Conservation (phyloP, 768 basidiomycete genomes). For the Cystobasidium tubakii region DNA sequence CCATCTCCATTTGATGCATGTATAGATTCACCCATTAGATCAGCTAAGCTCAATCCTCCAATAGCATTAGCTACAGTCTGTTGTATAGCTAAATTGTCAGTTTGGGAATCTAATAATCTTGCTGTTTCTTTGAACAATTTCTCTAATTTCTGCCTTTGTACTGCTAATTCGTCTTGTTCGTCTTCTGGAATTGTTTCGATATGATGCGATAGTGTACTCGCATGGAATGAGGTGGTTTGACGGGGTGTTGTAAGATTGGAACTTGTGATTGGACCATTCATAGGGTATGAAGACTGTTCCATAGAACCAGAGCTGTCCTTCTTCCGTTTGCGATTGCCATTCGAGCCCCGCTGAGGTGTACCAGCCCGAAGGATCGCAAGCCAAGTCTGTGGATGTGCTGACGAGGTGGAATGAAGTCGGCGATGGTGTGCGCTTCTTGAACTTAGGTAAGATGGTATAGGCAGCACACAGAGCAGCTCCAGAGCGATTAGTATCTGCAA, state of each 20-base stretch:
- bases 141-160: background rate
- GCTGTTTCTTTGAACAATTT: slow-evolving; percentile 19
- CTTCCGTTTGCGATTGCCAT: slow-evolving; percentile 13
- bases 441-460: background rate
- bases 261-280: background rate
- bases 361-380: background rate
- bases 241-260: slow-evolving; percentile 1
- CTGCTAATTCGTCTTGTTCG: background rate
- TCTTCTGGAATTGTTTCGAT: slow-evolving; percentile 8
- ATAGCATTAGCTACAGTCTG: slow-evolving; percentile 16
- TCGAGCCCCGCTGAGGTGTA: background rate
- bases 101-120: slow-evolving; percentile 4
- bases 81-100: slow-evolving; percentile 26
- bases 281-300: background rate
- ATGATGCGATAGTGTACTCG: background rate
- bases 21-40: background rate
- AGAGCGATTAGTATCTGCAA: slow-evolving; percentile 15
- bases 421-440: slow-evolving; percentile 16
- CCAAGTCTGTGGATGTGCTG: background rate
- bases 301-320: slow-evolving; percentile 6
- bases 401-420: background rate
- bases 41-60: background rate
- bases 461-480: slow-evolving; percentile 9
- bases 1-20: background rate
- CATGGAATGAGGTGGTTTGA: background rate